phyloP scores from a whole-genome alignment of 306 rosid genomes.

The Gillenia trifoliata region DNA sequence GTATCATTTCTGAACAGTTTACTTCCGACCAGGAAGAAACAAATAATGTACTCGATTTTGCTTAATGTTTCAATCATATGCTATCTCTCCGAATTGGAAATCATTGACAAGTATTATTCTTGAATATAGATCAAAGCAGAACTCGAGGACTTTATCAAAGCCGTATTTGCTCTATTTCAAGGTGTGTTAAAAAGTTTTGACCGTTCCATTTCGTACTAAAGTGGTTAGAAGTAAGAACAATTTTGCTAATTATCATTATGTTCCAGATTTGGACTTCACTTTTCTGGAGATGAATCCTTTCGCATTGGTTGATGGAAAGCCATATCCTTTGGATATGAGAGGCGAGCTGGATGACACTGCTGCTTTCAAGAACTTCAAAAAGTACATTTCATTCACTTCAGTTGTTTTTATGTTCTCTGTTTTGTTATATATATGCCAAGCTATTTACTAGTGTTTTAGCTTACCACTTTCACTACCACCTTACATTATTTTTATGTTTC shows the following conservation, averaged over 20 bases:
- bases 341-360: conserved; percentile 98
- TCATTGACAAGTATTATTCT: conserved; percentile 8
- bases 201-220: background rate
- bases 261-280: conserved; percentile 89
- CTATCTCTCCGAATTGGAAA: background rate
- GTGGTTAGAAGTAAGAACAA: background rate
- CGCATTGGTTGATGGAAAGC: conserved; percentile 80
- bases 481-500: conserved; percentile 27
- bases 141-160: conserved; percentile 76
- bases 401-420: conserved; percentile 12
- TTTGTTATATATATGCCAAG: background rate
- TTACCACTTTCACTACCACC: conserved; percentile 4
- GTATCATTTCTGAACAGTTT: background rate
- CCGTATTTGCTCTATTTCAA: conserved; percentile 70
- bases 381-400: conserved; percentile 38
- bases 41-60: background rate
- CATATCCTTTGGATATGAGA: conserved; percentile 99
- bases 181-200: conserved; percentile 38
- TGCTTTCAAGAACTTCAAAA: conserved; percentile 94
- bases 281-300: conserved; percentile 98
- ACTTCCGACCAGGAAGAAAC: background rate
- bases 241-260: conserved; percentile 1
- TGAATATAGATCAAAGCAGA: conserved; percentile 62
- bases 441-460: conserved; percentile 12
- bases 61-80: background rate